Conservation (phyloP, 495 filamentous ascomycete genomes). For the Podospora conica region DNA sequence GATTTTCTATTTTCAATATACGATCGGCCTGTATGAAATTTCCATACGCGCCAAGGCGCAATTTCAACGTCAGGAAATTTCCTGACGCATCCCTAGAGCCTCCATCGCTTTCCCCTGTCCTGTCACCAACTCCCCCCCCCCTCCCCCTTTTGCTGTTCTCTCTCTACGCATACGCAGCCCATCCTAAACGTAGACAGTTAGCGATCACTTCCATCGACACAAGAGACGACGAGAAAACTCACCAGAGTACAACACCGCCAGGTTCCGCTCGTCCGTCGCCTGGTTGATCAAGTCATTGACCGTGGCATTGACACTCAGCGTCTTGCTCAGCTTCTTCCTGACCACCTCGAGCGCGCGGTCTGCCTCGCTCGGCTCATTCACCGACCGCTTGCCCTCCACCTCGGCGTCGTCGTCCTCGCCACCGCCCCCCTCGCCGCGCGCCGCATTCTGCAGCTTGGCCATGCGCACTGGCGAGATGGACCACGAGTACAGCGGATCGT, state of each 20-base stretch:
- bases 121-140: background rate
- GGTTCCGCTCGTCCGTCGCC: conserved; percentile 85
- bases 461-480: conserved; percentile 84
- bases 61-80: no score
- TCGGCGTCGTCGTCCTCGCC: conserved; percentile 27
- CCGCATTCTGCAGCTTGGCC: conserved; percentile 51
- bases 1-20: no score
- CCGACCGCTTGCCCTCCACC: conserved; percentile 7
- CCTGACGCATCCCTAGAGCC: no score
- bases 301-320: conserved; percentile 84
- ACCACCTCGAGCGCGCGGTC: conserved; percentile 89
- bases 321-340: conserved; percentile 88
- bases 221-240: conserved; percentile 25
- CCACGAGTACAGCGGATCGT: conserved; percentile 95
- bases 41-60: no score
- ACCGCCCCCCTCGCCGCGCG: conserved; percentile 16
- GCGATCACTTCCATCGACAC: background rate
- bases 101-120: no score
- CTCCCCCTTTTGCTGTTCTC: background rate
- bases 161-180: conserved; percentile 59
- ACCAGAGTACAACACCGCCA: conserved; percentile 89
- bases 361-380: conserved; percentile 82
- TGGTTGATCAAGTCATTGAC: conserved; percentile 97
- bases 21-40: no score
- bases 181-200: conserved; percentile 36